Base-by-base conservation (phyloP, 306 rosid genomes). In the Quercus variabilis region DNA sequence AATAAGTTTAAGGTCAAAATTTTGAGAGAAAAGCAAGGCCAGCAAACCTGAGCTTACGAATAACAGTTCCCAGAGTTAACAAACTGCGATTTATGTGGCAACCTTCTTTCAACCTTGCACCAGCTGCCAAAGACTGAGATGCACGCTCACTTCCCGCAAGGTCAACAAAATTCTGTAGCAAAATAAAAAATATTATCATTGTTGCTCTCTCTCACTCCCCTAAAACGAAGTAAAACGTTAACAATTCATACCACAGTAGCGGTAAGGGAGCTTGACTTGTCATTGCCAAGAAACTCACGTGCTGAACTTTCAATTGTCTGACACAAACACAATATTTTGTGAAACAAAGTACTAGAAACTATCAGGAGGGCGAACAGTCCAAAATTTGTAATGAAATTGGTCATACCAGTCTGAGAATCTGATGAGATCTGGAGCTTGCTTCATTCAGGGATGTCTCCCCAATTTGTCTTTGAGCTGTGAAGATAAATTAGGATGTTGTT, bases 351-450 rank as follows among this genome's bases (percentile, higher is more conserved):
- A 79, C 51, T 55, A 83, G 60, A 41, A 81, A 71, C 70, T 38
- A 58, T 55, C 76, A 51, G 25, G 21, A 41, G 30, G 21, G 31
- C 80, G 52, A 52, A 51, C 43, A 81, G 21, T 78, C 65, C 54
- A 52, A 38, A 59, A 19, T 71, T 31, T 49, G 51, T 3, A 17
- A 63, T 17, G 72, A 78, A 80, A 54, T 25, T 33, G 56, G 55
- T 52, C 79, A 54, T 90, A 93, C 99, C 96, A 96, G 79, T 92
- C 96, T 88, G 69, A 96, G 93, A 87, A 96, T 96, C 88, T 93
- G 98, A 93, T 96, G 99, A 74, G 99, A 96, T 88, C 98, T 90
- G 78, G 99, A 96, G 91, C 99, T 96, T 76, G 96, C 93, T 89
- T 93, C 98, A 85, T 96, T 96, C 84, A 96, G 71, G 67, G 98